Evolutionary conservation across 1,284 basidiomycete species (phyloP).

Genomic region (Pholiota adiposa): DNA sequence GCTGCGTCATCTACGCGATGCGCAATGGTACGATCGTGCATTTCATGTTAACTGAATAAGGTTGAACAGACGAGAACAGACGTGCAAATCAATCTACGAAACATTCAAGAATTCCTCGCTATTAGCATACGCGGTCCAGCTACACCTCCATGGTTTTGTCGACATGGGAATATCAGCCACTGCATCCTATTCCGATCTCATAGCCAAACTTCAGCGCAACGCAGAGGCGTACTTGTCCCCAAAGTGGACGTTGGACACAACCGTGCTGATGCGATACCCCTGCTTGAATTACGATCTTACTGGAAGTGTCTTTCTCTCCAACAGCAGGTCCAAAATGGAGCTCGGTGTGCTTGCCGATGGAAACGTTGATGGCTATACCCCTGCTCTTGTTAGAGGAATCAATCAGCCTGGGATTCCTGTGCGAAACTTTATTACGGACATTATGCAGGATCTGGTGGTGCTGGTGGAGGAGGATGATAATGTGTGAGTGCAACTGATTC

Average conservation of each 20-base stretch:
- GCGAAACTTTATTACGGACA: neutral
- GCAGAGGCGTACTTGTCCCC: neutral
- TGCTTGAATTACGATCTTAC: neutral
- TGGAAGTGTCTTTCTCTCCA: neutral
- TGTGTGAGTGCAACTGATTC: neutral
- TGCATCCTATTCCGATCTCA: neutral
- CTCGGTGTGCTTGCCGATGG: neutral
- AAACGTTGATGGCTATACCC: too few species aligned
- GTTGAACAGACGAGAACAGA: too few species aligned
- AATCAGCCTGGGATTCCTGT: too few species aligned
- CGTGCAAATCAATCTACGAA: neutral
- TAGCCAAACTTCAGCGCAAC: neutral
- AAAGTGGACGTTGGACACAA: neutral
- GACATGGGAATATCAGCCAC: neutral
- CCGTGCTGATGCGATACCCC: neutral
- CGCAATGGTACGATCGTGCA: neutral
- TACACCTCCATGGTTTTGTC: neutral
- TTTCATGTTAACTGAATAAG: neutral
- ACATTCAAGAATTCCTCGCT: neutral
- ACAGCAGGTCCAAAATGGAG: neutral
- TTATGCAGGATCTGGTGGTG: neutral
- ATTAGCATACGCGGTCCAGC: neutral
- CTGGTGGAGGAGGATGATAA: neutral
- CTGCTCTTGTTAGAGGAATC: too few species aligned
- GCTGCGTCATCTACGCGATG: neutral